Evolutionary conservation across 2,329 filamentous ascomycete species (phyloP).

Genomic region (Aspergillus ochraceoroseus): DNA sequence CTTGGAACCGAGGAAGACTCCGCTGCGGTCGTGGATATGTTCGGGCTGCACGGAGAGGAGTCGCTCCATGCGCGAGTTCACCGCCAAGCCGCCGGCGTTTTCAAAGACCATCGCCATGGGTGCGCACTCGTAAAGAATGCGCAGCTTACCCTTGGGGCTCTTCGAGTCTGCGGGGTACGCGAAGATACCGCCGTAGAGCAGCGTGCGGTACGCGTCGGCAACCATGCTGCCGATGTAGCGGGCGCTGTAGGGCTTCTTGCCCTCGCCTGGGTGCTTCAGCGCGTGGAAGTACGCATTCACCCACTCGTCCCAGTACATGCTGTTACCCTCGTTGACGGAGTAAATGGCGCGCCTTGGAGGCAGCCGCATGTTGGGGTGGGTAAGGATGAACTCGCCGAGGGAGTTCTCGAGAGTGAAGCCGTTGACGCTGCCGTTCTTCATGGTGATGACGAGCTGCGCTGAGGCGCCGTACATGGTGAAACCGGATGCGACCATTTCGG

Average conservation of each 20-base stretch:
- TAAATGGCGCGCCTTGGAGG: constrained; percentile 81
- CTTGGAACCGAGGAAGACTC: constrained; percentile 92
- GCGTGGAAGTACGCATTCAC: constrained; percentile 85
- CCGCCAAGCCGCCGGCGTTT: constrained; percentile 89
- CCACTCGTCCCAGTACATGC: constrained; percentile 86
- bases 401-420: constrained; percentile 97
- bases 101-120: constrained; percentile 99
- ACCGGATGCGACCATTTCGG: constrained; percentile 86
- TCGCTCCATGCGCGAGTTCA: constrained; percentile 84
- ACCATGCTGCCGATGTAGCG: constrained; percentile 98
- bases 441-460: constrained; percentile 92
- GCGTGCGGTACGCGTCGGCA: constrained; percentile 90
- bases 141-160: constrained; percentile 94
- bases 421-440: constrained; percentile 87
- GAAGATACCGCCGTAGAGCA: constrained; percentile 94
- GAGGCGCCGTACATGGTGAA: constrained; percentile 99
- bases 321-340: constrained; percentile 98
- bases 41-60: constrained; percentile 87
- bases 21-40: constrained; percentile 89
- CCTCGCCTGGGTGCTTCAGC: constrained; percentile 70
- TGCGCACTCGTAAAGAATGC: constrained; percentile 96
- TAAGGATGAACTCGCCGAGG: constrained; percentile 97
- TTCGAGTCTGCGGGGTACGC: constrained; percentile 98
- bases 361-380: constrained; percentile 88
- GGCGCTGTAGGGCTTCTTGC: constrained; percentile 81